Percentiles rank a stretch among this genome's conserved stretches.
phyloP scores from a whole-genome alignment of 1,284 basidiomycete genomes.

The Ceratobasidium sp. region DNA sequence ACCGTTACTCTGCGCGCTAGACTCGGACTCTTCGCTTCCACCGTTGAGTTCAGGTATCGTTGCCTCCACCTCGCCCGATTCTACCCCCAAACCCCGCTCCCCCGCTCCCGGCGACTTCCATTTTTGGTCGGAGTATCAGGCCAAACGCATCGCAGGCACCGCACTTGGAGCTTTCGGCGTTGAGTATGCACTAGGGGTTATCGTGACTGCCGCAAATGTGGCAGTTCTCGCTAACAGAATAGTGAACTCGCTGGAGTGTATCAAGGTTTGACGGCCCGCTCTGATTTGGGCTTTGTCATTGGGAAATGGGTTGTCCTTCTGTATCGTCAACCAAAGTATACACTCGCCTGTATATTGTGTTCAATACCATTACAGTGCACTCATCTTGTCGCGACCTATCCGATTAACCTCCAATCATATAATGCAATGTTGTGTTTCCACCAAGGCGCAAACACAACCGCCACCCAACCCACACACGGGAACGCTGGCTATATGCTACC shows the following conservation, averaged over 20 bases:
- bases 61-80: slow-evolving; percentile 50
- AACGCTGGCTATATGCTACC: too few species aligned
- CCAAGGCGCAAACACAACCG: too few species aligned
- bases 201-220: slow-evolving; percentile 94
- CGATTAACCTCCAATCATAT: too few species aligned
- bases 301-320: not conserved
- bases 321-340: not conserved
- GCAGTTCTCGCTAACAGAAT: slow-evolving; percentile 85
- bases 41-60: slow-evolving; percentile 64
- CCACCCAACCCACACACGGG: too few species aligned
- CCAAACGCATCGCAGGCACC: slow-evolving; percentile 82
- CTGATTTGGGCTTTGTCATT: not conserved
- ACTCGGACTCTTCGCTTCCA: slow-evolving; percentile 83
- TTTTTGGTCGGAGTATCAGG: slow-evolving; percentile 92
- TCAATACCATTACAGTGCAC: not conserved
- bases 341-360: not conserved
- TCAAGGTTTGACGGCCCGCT: not conserved
- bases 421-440: too few species aligned
- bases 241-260: slow-evolving; percentile 35
- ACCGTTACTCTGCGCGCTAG: slow-evolving; percentile 89
- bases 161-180: slow-evolving; percentile 86
- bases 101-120: slow-evolving; percentile 90
- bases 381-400: not conserved
- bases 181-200: slow-evolving; percentile 88
- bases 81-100: slow-evolving; percentile 50